Conservation (phyloP, 495 filamentous ascomycete genomes). For the Evernia prunastri region DNA sequence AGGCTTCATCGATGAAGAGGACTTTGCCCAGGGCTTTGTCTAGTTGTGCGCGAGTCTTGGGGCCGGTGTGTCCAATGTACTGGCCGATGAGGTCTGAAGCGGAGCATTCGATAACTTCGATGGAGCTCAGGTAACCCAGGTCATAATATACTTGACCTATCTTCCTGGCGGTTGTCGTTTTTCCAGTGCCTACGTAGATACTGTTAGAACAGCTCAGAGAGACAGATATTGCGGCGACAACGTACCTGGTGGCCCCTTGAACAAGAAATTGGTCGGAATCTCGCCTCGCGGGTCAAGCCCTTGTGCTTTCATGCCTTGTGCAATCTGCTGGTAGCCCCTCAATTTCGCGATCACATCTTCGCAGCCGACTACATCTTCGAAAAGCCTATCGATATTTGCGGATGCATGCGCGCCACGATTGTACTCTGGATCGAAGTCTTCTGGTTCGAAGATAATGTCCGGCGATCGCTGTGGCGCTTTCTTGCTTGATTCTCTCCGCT, state of each 20-base stretch:
- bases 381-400: slow-evolving; percentile 51
- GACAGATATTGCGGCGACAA: too few relatives aligned
- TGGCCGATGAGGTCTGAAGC: slow-evolving; percentile 56
- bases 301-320: slow-evolving; percentile 41
- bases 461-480: slow-evolving; percentile 26
- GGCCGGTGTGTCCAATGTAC: slow-evolving; percentile 47
- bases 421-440: slow-evolving; percentile 64
- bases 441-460: slow-evolving; percentile 44
- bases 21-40: slow-evolving; percentile 50
- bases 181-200: slow-evolving; percentile 65
- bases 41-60: slow-evolving; percentile 37
- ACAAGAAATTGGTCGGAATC: slow-evolving; percentile 57
- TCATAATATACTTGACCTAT: slow-evolving; percentile 72
- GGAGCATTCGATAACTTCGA: slow-evolving; percentile 53
- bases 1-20: slow-evolving; percentile 59
- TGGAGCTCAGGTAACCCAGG: slow-evolving; percentile 53
- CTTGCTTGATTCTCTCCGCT: slow-evolving; percentile 39
- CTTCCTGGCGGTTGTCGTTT: slow-evolving; percentile 62
- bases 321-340: slow-evolving; percentile 53
- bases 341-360: slow-evolving; percentile 55
- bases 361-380: slow-evolving; percentile 60
- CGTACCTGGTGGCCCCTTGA: slow-evolving; percentile 58
- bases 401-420: slow-evolving; percentile 46
- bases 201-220: too few relatives aligned
- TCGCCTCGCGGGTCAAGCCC: slow-evolving; percentile 52